phyloP scores from a whole-genome alignment of 1,284 basidiomycete genomes.

The Melampsora larici-populina region DNA sequence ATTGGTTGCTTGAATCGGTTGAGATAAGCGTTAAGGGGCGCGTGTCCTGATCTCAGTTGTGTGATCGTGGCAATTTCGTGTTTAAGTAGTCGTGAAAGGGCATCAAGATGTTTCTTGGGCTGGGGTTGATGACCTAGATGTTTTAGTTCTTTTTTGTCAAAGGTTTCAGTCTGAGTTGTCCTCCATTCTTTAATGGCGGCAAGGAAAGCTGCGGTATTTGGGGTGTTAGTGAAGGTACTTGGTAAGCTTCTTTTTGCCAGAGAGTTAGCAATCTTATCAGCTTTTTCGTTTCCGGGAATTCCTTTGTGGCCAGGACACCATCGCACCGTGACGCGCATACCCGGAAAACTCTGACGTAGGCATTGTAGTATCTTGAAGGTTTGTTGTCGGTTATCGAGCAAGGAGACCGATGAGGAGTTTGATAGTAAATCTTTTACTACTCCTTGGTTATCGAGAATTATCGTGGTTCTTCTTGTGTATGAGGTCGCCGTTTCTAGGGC shows the following conservation, averaged over 20 bases:
- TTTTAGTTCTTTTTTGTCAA: not conserved
- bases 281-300: not conserved
- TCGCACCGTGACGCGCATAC: not conserved
- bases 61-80: not conserved
- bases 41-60: not conserved
- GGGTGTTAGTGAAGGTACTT: too few species aligned
- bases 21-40: not conserved
- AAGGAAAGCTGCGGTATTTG: too few species aligned
- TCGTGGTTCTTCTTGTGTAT: not conserved
- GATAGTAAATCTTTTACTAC: not conserved
- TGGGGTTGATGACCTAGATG: not conserved
- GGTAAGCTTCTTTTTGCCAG: too few species aligned
- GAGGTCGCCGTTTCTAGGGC: not conserved
- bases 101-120: not conserved
- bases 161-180: not conserved
- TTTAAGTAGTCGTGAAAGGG: not conserved
- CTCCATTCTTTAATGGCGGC: not conserved
- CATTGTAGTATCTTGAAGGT: not conserved
- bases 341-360: not conserved
- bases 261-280: too few species aligned
- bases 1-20: too few species aligned
- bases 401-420: not conserved
- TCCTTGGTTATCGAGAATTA: not conserved
- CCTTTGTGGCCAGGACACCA: slow-evolving; percentile 2
- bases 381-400: not conserved